Evolutionary conservation across 768 basidiomycete species (phyloP), one percentile per base, ranked within the genome.

Genomic region (Suillus subaureus): DNA sequence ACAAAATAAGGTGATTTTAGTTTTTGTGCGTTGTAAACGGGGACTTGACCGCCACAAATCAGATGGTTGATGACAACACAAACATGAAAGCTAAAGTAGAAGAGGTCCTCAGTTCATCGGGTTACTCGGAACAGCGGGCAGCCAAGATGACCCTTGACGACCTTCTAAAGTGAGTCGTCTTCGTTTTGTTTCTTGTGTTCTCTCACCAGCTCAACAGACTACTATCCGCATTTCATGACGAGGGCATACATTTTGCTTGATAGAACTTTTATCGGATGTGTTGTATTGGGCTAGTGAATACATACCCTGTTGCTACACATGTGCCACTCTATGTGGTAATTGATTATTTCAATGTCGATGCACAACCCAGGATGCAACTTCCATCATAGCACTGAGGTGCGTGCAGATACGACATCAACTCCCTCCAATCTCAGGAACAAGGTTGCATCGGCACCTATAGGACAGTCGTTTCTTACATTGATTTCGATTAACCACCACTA

Each of bases 81-180:
- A 80, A 88, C 61, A 93, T 96, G 75, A 88, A 87, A 73, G 77
- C 79, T 28, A 84, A 87, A 61, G 84, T 96, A 6, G 92, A 96
- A 66, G 81, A 86, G 68, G 88, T 96, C 58, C 79, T 97, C 26
- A 78, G 81, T 7, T 88, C 92, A 61, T 87, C 88, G 6, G 91
- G 87, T 1, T 89, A 87, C 71, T 84, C 87, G 23, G 92, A 96
- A 61, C 87, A 83, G 61, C 86, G 96, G 54, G 94, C 93, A 1
- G 87, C 94, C 2, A 98, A 98, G 78, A 96, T 99, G 95, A 88
- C 91, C 64, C 83, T 97, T 13, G 92, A 97, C 69, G 96, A 97
- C 74, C 81, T 98, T 28, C 80, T 98, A 43, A 95, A 91, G 94
- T 94, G 72, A 62, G 89, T 79, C 28, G 12, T 37, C 40, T 56